These are phyloP conservation scores for Elsinoe australis DNA, from an alignment of 2,329 filamentous ascomycete genomes.

Conservation along the genomic window DNA sequence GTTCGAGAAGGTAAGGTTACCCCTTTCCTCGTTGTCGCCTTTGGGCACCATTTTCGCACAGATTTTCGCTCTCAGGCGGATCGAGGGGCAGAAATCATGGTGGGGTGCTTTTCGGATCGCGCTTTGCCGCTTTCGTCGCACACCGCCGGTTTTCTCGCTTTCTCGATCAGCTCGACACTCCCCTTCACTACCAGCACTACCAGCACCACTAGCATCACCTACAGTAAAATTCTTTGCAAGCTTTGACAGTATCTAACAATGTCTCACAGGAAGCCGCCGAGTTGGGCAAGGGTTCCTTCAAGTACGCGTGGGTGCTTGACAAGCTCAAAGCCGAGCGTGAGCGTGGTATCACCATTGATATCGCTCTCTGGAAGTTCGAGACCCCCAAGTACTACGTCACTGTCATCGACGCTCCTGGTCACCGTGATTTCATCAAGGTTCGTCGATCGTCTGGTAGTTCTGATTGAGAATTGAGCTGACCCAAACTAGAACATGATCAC, in stretches of 20 bases:
- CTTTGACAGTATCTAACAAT: slow-evolving; percentile 28
- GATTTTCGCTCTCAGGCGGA: slow-evolving; percentile 15
- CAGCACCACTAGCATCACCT: not conserved
- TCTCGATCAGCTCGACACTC: slow-evolving; percentile 19
- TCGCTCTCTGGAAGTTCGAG: slow-evolving; percentile 99
- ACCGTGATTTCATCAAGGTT: slow-evolving; percentile 99
- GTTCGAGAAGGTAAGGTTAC: slow-evolving; percentile 88
- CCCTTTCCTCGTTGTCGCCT: slow-evolving; percentile 5
- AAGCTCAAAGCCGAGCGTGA: slow-evolving; percentile 99
- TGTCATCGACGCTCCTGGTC: slow-evolving; percentile 95
- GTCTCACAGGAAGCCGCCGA: slow-evolving; percentile 81
- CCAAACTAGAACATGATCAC: slow-evolving; percentile 99
- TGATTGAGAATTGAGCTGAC: too few species aligned
- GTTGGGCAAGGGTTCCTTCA: slow-evolving; percentile 99
- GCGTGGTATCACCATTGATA: slow-evolving; percentile 99
- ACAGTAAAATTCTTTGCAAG: slow-evolving; percentile 4
- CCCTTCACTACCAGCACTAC: slow-evolving; percentile 24
- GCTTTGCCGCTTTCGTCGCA: slow-evolving; percentile 18
- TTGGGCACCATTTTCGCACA: not conserved
- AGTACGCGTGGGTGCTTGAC: slow-evolving; percentile 99
- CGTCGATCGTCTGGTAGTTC: too few species aligned
- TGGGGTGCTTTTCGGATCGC: slow-evolving; percentile 20
- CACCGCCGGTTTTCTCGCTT: not conserved
- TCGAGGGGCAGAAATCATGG: slow-evolving; percentile 19
- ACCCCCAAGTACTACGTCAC: slow-evolving; percentile 93